phyloP scores from a whole-genome alignment of 2,329 filamentous ascomycete genomes.

The Chaetothyriales sp. region DNA sequence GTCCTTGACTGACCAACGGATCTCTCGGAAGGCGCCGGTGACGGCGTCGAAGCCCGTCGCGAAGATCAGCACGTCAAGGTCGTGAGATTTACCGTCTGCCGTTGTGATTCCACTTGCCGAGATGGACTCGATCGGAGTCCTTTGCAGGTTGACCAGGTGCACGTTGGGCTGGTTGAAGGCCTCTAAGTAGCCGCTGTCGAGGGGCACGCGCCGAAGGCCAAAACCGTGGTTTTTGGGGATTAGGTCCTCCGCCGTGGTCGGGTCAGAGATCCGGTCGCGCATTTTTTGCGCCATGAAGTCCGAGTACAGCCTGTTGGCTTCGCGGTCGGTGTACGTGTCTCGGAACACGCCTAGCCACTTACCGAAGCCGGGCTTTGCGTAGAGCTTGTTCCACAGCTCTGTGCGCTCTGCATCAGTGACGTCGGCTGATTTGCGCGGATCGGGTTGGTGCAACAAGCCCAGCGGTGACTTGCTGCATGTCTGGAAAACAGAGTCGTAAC shows the following conservation, averaged over 20 bases:
- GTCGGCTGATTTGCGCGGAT: constrained; percentile 21
- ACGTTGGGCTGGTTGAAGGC: constrained; percentile 35
- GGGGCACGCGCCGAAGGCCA: constrained; percentile 37
- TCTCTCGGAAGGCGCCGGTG: constrained; percentile 28
- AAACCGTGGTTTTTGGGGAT: constrained; percentile 43
- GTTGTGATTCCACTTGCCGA: constrained; percentile 28
- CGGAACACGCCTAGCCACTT: constrained; percentile 41
- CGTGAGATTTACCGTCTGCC: constrained; percentile 24
- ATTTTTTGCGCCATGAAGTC: constrained; percentile 43
- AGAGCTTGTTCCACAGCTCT: constrained; percentile 36
- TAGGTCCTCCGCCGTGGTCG: constrained; percentile 38
- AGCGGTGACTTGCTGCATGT: constrained; percentile 2
- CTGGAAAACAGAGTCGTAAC: constrained; percentile 5
- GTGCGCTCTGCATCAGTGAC: constrained; percentile 21
- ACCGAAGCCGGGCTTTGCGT: constrained; percentile 39
- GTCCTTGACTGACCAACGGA: constrained; percentile 28
- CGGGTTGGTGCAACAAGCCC: constrained; percentile 6
- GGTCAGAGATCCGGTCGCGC: constrained; percentile 38
- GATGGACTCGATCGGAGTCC: constrained; percentile 30
- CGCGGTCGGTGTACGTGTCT: constrained; percentile 34
- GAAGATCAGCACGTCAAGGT: constrained; percentile 29
- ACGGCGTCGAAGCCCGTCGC: constrained; percentile 34
- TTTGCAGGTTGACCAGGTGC: constrained; percentile 31
- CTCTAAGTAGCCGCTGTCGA: constrained; percentile 41
- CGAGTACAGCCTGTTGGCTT: constrained; percentile 41